Percentiles rank a stretch among this genome's conserved stretches.
phyloP scores from a whole-genome alignment of 805 yeast genomes.

The Metschnikowia peoriensis region DNA sequence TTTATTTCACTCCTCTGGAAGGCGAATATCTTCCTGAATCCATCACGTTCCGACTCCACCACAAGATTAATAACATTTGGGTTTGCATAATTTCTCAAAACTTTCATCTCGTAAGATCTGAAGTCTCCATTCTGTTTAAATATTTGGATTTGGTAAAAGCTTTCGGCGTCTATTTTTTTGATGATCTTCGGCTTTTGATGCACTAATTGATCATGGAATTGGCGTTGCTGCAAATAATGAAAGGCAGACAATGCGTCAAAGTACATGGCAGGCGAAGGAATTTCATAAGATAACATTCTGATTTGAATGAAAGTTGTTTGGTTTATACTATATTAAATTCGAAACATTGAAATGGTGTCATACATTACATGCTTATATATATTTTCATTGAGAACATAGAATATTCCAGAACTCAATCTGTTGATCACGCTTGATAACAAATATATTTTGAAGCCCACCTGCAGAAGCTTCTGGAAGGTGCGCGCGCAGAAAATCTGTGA shows the following conservation, averaged over 20 bases:
- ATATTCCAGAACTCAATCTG: not conserved
- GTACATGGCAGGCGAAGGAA: conserved; percentile 14
- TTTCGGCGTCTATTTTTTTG: conserved; percentile 35
- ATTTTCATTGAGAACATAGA: not conserved
- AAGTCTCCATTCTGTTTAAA: conserved; percentile 35
- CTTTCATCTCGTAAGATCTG: conserved; percentile 31
- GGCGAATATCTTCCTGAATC: conserved; percentile 31
- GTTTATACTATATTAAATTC: too few relatives aligned
- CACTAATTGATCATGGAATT: conserved; percentile 11
- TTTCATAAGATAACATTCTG: conserved; percentile 16
- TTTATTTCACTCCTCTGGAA: conserved; percentile 32
- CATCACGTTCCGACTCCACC: conserved; percentile 24
- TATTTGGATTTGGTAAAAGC: conserved; percentile 35
- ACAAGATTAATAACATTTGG: conserved; percentile 17
- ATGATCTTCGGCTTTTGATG: conserved; percentile 26
- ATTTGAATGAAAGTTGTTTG: not conserved
- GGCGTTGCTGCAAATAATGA: conserved; percentile 16
- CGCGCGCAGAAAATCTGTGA: not conserved
- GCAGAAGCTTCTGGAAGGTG: not conserved
- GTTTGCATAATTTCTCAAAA: conserved; percentile 12
- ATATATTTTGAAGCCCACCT: too few relatives aligned
- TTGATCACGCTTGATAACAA: too few relatives aligned
- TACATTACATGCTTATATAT: not conserved
- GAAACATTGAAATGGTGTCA: too few relatives aligned
- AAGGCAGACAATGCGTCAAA: conserved; percentile 15